phyloP scores from a whole-genome alignment of 768 basidiomycete genomes.

The Podaxis rugospora region DNA sequence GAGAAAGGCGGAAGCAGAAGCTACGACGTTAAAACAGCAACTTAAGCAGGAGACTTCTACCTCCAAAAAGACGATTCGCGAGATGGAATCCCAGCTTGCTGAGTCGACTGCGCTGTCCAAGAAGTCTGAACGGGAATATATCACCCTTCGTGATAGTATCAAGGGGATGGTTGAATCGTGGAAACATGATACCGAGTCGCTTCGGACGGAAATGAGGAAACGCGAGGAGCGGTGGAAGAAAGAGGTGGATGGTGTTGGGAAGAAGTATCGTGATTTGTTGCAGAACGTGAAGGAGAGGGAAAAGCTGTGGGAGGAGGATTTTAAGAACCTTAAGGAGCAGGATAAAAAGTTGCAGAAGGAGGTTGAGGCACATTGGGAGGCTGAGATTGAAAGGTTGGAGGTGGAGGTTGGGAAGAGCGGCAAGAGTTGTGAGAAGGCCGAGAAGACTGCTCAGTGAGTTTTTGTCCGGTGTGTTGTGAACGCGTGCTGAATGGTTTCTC shows the following conservation, averaged over 20 bases:
- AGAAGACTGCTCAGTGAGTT: slow-evolving; percentile 59
- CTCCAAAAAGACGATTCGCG: slow-evolving; percentile 72
- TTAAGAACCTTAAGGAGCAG: slow-evolving; percentile 48
- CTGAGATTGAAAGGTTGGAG: slow-evolving; percentile 52
- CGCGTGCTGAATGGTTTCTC: slow-evolving; percentile 6
- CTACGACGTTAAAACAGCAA: slow-evolving; percentile 59
- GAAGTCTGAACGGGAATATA: slow-evolving; percentile 81
- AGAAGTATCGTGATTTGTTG: slow-evolving; percentile 63
- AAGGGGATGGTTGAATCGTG: slow-evolving; percentile 70
- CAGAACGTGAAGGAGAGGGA: slow-evolving; percentile 59
- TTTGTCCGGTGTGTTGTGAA: not conserved
- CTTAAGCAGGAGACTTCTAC: slow-evolving; percentile 70
- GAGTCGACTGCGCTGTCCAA: slow-evolving; percentile 76
- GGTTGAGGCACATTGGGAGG: slow-evolving; percentile 57
- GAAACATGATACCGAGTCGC: slow-evolving; percentile 66
- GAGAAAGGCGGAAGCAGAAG: slow-evolving; percentile 80
- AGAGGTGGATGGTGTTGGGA: slow-evolving; percentile 65
- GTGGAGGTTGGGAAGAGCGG: slow-evolving; percentile 49
- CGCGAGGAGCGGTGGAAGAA: slow-evolving; percentile 64
- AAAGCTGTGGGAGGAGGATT: slow-evolving; percentile 32
- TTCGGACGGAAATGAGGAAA: slow-evolving; percentile 71
- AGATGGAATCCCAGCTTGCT: slow-evolving; percentile 71
- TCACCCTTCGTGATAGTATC: slow-evolving; percentile 71
- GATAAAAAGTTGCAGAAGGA: slow-evolving; percentile 46
- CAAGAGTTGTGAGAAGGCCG: slow-evolving; percentile 52